Conservation (phyloP, 2,329 filamentous ascomycete species). For the Fusarium oligoseptatum region DNA sequence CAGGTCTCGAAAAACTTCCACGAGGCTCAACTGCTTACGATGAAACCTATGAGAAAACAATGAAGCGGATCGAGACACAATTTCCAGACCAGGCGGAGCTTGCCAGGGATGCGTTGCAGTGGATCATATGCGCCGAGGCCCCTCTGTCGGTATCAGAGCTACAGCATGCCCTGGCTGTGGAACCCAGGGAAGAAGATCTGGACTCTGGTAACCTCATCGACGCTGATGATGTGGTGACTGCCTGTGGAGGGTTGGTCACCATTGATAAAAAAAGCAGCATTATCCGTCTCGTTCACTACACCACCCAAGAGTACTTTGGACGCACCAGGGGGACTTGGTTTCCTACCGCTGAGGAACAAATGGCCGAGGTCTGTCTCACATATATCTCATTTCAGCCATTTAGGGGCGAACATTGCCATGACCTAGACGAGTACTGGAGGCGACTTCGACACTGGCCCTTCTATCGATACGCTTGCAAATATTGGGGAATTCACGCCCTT, state of each 20-base stretch:
- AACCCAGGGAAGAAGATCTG: too few species aligned
- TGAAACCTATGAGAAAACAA: constrained; percentile 56
- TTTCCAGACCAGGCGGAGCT: constrained; percentile 43
- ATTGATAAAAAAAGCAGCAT: constrained; percentile 53
- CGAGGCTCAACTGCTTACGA: constrained; percentile 48
- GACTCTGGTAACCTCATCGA: too few species aligned
- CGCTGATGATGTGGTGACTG: constrained; percentile 51
- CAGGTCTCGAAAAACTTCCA: too few species aligned
- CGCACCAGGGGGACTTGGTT: constrained; percentile 47
- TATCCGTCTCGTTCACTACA: constrained; percentile 60
- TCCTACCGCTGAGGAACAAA: constrained; percentile 43
- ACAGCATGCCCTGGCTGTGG: constrained; percentile 56
- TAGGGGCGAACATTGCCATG: too few species aligned
- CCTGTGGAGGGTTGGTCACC: constrained; percentile 57
- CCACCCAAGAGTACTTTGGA: constrained; percentile 59
- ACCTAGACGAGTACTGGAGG: too few species aligned
- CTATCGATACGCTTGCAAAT: not conserved
- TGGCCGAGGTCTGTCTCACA: constrained; percentile 50
- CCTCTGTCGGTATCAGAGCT: constrained; percentile 53
- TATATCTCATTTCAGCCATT: constrained; percentile 52
- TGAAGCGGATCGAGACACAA: constrained; percentile 58
- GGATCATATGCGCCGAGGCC: constrained; percentile 55
- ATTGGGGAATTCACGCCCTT: not conserved
- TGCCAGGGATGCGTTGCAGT: constrained; percentile 54
- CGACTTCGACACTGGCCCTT: too few species aligned